A percentile compares a stretch with the other conserved stretches of the same genome.
Conservation (phyloP, 768 basidiomycete species). For the Xerocomellus dryophilus region DNA sequence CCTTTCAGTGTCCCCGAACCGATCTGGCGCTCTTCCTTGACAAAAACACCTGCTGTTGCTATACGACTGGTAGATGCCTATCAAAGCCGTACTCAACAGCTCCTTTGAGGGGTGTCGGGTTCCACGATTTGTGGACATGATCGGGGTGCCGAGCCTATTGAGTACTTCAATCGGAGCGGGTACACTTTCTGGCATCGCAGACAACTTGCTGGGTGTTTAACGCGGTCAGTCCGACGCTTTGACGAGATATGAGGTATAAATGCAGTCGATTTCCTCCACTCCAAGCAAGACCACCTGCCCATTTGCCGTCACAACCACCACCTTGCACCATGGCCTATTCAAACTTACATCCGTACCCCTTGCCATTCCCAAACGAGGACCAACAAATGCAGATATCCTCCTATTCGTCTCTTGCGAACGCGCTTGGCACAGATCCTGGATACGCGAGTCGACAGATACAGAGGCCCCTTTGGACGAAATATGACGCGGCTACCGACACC, state of each 20-base stretch:
- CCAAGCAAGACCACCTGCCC: background rate
- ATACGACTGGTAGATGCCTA: background rate
- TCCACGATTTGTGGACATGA: constrained; percentile 11
- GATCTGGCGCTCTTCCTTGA: background rate
- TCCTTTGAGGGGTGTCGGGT: background rate
- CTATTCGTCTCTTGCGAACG: constrained; percentile 25
- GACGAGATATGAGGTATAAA: constrained; percentile 22
- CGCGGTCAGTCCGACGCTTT: constrained; percentile 12
- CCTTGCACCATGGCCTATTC: constrained; percentile 19
- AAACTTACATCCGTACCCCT: constrained; percentile 14
- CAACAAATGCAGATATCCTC: constrained; percentile 18
- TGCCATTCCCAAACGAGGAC: constrained; percentile 19
- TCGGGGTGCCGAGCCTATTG: background rate
- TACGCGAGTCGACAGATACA: constrained; percentile 6
- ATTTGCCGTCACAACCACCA: background rate
- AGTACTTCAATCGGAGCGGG: background rate
- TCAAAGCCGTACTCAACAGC: background rate
- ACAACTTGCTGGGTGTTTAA: constrained; percentile 1
- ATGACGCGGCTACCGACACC: constrained; percentile 7
- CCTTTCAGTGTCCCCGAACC: background rate
- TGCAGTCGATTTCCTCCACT: background rate
- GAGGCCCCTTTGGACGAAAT: background rate
- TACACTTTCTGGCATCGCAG: background rate
- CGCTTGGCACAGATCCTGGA: constrained; percentile 18
- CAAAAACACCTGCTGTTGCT: constrained; percentile 6